phyloP scores from a whole-genome alignment of 1,284 basidiomycete genomes.

The Rhodotorula sp. region DNA sequence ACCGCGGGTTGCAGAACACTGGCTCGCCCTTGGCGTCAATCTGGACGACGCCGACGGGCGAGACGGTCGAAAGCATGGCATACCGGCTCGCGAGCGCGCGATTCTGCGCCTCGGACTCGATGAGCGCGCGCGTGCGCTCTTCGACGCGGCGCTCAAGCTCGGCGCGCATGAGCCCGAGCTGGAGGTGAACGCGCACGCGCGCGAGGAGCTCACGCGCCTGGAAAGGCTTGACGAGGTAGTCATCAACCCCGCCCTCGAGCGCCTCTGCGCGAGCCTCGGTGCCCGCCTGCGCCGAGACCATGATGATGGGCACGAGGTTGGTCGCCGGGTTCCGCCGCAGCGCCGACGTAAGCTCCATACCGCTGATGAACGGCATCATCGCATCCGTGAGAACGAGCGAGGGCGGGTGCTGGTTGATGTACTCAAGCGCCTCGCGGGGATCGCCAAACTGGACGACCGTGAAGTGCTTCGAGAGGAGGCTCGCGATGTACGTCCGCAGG shows the following conservation, averaged over 20 bases:
- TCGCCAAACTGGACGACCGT: slow-evolving; percentile 42
- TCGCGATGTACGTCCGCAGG: slow-evolving; percentile 39
- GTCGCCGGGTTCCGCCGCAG: slow-evolving; percentile 39
- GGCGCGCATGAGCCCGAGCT: slow-evolving; percentile 45
- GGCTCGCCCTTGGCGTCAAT: slow-evolving; percentile 34
- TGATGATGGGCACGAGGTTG: slow-evolving; percentile 44
- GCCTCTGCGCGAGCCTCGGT: slow-evolving; percentile 46
- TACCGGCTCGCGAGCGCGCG: slow-evolving; percentile 44
- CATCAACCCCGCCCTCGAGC: slow-evolving; percentile 46
- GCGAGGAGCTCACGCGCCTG: slow-evolving; percentile 43
- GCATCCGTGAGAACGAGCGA: slow-evolving; percentile 38
- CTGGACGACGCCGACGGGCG: slow-evolving; percentile 46
- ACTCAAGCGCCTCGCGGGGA: slow-evolving; percentile 42
- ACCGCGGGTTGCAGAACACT: slow-evolving; percentile 38
- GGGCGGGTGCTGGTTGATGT: slow-evolving; percentile 36
- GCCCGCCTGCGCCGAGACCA: slow-evolving; percentile 46
- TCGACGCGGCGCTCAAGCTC: slow-evolving; percentile 46
- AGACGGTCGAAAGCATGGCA: slow-evolving; percentile 43
- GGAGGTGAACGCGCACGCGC: slow-evolving; percentile 45
- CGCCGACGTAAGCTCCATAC: slow-evolving; percentile 41
- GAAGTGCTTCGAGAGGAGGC: slow-evolving; percentile 44
- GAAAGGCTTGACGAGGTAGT: slow-evolving; percentile 47
- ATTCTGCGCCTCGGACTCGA: slow-evolving; percentile 43
- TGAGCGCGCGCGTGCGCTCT: slow-evolving; percentile 45
- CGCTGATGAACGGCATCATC: slow-evolving; percentile 41